Evolutionary conservation across 176 grass and related monocot species (phyloP), one percentile per base, ranked within the genome.

Genomic region (Phyllostachys edulis): DNA sequence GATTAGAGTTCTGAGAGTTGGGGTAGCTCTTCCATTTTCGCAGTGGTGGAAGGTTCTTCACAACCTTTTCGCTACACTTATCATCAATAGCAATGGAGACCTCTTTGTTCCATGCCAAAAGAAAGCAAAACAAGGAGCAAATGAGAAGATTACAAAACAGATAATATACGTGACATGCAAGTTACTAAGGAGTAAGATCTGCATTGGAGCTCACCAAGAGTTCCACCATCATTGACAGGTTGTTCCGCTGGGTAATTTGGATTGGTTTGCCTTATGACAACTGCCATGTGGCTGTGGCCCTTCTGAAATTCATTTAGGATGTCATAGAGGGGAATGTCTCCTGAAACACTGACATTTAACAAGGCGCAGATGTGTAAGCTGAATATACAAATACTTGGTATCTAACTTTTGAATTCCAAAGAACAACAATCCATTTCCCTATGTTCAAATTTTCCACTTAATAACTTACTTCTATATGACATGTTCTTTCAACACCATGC

Each of bases 231-330:
- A 56, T 61, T 88, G 61, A 41, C 73, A 34, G 71, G 50, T 18
- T 78, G 79, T 46, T 88, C 78, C 60, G 69, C 63, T 9, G 46
- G 26, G 54, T 64, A 75, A 76, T 11, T 69, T 7, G 29, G 46
- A 18, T 14, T 69, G 40, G 69, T 73, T 82, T 91, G 93, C 73
- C 79, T 96, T 76, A 92, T 80, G 49, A 99, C 96, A 3, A 96
- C 93, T n/a, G 96, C 89, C 93, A 96, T 96, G 83, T 98, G 96
- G 84, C 96, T 98, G 54, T 98, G 96, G 27, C 96, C 96, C 88
- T 98, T 96, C 84, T 98, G 96, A 77, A 96, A 98, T 75, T 98
- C 96, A 59, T 98, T 98, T 29, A 98, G 84, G 86, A 98, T 98
- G 89, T 98, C 93, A 73, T 98, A 98, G 27, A 98, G 87, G 45